Conservation (phyloP, 192 early-diverging fungal genomes). For the Backusella morwellensis region DNA sequence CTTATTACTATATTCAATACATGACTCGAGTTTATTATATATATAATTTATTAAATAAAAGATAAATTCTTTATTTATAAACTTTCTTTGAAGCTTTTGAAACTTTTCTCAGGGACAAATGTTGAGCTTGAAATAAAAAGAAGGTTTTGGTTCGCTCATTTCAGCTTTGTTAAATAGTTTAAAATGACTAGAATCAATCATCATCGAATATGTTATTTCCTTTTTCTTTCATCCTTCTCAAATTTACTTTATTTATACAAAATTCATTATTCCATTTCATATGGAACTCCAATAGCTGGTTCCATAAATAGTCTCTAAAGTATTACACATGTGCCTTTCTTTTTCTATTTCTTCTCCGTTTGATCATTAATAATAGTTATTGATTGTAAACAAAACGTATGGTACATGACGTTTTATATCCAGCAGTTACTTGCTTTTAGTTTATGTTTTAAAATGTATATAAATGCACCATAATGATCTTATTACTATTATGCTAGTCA, state of each 20-base stretch:
- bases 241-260: background rate
- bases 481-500: background rate
- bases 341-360: background rate
- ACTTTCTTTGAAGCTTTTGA: background rate
- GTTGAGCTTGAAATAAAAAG: background rate
- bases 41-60: background rate
- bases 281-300: background rate
- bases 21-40: background rate
- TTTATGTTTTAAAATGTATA: background rate
- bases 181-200: background rate
- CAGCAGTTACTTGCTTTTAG: background rate
- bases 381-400: background rate
- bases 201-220: background rate
- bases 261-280: background rate
- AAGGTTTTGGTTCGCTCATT: background rate
- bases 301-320: background rate
- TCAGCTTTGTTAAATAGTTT: background rate
- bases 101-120: background rate
- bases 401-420: background rate
- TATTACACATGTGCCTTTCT: no score
- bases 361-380: no score
- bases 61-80: no score
- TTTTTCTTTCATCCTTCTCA: background rate
- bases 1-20: background rate
- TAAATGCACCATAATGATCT: background rate